phyloP scores from a whole-genome alignment of 345 rosid genomes.

The Rubroshorea leprosula region DNA sequence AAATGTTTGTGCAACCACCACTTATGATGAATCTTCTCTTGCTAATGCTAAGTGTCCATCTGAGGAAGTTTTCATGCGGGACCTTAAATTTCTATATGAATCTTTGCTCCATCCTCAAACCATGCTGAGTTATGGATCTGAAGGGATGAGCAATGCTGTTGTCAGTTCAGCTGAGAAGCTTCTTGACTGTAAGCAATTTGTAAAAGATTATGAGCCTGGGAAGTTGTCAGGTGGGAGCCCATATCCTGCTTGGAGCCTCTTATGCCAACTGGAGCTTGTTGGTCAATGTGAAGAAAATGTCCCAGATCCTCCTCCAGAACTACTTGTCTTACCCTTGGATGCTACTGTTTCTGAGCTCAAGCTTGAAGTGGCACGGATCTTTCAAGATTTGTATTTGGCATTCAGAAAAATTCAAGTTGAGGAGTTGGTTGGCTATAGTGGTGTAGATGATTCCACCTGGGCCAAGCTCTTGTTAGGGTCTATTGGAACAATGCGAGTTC shows the following conservation, averaged over 20 bases:
- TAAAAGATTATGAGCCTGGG: slow-evolving; percentile 44
- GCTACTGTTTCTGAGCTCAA: slow-evolving; percentile 55
- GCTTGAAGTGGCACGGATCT: slow-evolving; percentile 42
- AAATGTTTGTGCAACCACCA: slow-evolving; percentile 12
- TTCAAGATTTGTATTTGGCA: slow-evolving; percentile 55
- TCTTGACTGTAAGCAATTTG: slow-evolving; percentile 74
- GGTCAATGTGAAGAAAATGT: slow-evolving; percentile 31
- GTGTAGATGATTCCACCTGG: slow-evolving; percentile 60
- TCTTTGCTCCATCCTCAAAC: slow-evolving; percentile 37
- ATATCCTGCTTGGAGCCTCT: slow-evolving; percentile 21
- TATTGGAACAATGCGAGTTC: slow-evolving; percentile 26
- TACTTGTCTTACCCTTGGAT: slow-evolving; percentile 29
- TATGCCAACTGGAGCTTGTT: slow-evolving; percentile 38
- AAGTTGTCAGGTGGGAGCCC: slow-evolving; percentile 11
- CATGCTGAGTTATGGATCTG: slow-evolving; percentile 28
- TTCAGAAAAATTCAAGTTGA: slow-evolving; percentile 51
- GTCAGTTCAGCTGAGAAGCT: slow-evolving; percentile 43
- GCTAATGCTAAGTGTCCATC: slow-evolving; percentile 29
- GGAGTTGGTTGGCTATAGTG: slow-evolving; percentile 44
- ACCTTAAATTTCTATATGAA: slow-evolving; percentile 42
- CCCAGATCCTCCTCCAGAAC: slow-evolving; percentile 37
- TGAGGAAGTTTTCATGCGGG: slow-evolving; percentile 38
- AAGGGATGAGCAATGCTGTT: slow-evolving; percentile 19
- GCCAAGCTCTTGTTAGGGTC: slow-evolving; percentile 39
- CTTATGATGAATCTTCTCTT: slow-evolving; percentile 17